phyloP scores from a whole-genome alignment of 1,284 basidiomycete species.

The Rhodotorula sp. region DNA sequence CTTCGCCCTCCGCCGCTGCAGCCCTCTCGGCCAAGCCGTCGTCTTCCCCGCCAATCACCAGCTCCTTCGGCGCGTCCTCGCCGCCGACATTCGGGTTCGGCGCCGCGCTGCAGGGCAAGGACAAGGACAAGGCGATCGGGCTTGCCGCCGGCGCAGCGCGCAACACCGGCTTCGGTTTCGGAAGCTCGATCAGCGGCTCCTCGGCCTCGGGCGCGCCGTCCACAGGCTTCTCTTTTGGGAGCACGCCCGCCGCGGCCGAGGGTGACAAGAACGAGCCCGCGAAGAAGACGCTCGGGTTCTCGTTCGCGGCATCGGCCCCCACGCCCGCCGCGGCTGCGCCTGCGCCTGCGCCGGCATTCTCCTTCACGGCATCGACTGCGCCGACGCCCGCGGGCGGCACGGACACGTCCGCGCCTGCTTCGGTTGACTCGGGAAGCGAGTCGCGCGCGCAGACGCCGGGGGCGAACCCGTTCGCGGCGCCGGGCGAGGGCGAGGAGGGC shows the following conservation, averaged over 20 bases:
- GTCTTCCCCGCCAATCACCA: constrained; percentile 27
- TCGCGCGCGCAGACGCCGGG: constrained; percentile 25
- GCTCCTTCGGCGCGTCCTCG: constrained; percentile 25
- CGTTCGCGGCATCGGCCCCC: constrained; percentile 4
- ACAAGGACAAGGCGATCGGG: constrained; percentile 32
- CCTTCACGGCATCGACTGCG: constrained; percentile 1
- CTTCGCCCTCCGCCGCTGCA: neutral
- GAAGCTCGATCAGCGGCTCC: constrained; percentile 1
- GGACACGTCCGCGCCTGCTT: neutral
- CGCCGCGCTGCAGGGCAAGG: constrained; percentile 30
- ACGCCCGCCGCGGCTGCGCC: neutral
- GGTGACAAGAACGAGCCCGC: constrained; percentile 4
- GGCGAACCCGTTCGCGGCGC: constrained; percentile 32
- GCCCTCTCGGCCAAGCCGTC: constrained; percentile 17
- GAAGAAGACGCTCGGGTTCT: constrained; percentile 15
- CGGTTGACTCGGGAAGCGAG: constrained; percentile 4
- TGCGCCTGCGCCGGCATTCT: neutral
- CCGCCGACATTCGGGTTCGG: constrained; percentile 38
- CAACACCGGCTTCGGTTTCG: constrained; percentile 6
- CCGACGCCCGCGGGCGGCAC: neutral
- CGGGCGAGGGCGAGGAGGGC: constrained; percentile 39
- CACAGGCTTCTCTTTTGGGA: constrained; percentile 3
- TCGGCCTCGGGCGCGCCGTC: neutral
- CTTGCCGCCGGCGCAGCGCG: constrained; percentile 4
- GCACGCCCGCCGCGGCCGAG: neutral